Conservation (phyloP, 73 alveolate genomes). For the Symbiodinium natans region DNA sequence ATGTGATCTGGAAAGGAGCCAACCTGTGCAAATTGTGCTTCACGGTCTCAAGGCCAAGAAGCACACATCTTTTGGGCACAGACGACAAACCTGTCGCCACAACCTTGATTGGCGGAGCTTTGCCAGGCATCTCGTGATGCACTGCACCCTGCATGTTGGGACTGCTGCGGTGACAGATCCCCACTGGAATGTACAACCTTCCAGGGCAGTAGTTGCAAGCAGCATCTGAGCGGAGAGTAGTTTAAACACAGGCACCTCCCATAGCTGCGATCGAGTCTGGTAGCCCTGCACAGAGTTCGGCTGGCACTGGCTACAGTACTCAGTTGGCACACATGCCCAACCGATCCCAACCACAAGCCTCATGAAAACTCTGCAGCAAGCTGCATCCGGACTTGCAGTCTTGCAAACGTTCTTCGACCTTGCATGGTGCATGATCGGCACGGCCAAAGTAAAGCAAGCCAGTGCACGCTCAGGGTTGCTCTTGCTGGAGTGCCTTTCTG, state of each 20-base stretch:
- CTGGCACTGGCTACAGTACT: background rate
- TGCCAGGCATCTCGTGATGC: too few species aligned
- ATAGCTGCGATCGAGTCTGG: background rate
- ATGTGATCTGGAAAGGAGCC: background rate
- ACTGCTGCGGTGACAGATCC: conserved; percentile 28
- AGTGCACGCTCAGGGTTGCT: background rate
- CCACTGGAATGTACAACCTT: conserved; percentile 25
- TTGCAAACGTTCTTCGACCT: background rate
- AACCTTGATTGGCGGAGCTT: conserved; percentile 49
- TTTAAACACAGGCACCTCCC: conserved; percentile 24
- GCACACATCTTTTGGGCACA: background rate
- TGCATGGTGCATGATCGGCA: background rate
- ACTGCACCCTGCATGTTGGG: background rate
- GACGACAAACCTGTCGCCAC: conserved; percentile 36
- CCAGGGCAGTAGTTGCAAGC: background rate
- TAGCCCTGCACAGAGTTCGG: conserved; percentile 5
- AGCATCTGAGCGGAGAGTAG: background rate
- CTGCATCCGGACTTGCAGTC: conserved; percentile 37
- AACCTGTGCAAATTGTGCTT: background rate
- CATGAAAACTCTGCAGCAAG: conserved; percentile 62
- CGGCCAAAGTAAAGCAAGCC: background rate
- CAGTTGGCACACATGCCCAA: background rate
- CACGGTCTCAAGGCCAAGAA: background rate
- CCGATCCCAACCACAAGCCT: background rate
- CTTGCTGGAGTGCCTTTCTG: background rate